Conservation (phyloP, 441 rosid genomes). For the Croton laevigatus region DNA sequence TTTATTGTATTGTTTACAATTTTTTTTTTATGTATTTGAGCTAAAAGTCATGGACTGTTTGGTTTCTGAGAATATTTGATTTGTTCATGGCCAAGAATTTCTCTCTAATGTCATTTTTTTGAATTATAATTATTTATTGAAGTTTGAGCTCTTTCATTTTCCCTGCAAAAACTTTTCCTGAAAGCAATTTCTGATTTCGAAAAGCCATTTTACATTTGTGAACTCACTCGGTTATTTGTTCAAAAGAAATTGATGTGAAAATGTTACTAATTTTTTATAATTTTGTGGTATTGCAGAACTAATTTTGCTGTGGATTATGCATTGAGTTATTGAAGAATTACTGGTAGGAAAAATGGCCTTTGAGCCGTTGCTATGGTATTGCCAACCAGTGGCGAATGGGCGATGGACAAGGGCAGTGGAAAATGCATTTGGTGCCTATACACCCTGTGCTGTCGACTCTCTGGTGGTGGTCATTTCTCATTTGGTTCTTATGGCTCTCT, state of each 20-base stretch:
- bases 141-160: not conserved
- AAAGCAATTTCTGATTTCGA: not conserved
- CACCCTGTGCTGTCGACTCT: constrained; percentile 87
- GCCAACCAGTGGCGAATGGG: constrained; percentile 74
- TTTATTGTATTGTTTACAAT: not conserved
- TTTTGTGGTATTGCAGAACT: constrained; percentile 25
- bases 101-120: not conserved
- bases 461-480: constrained; percentile 67
- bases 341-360: constrained; percentile 51
- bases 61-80: not conserved
- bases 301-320: constrained; percentile 20
- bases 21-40: not conserved
- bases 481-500: constrained; percentile 60
- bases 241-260: no score
- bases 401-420: constrained; percentile 70
- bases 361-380: constrained; percentile 75
- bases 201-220: not conserved
- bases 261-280: not conserved
- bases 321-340: constrained; percentile 23
- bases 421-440: constrained; percentile 89
- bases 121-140: not conserved
- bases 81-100: not conserved
- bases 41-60: not conserved
- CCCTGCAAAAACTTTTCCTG: not conserved
- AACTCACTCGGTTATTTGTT: not conserved